These are phyloP conservation scores for Boletellus deceptivus DNA, from an alignment of 1,284 basidiomycete genomes.

Conservation along the genomic window DNA sequence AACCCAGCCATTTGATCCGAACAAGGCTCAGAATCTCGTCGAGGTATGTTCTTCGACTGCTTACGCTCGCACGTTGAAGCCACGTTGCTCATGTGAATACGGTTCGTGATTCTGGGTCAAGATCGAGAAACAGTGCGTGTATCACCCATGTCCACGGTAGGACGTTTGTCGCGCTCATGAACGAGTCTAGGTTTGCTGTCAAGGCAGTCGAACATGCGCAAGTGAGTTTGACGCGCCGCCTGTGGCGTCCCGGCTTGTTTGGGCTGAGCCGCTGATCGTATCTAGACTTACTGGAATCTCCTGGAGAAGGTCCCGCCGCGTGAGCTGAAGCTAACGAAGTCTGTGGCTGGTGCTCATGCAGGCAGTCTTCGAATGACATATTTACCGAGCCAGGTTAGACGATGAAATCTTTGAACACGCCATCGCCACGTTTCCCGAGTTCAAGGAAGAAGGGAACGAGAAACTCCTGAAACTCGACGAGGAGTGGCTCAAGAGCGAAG, in stretches of 20 bases:
- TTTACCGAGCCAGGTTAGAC: slow-evolving; percentile 61
- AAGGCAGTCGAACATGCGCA: slow-evolving; percentile 95
- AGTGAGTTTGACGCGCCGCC: slow-evolving; percentile 42
- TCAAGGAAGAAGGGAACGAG: slow-evolving; percentile 60
- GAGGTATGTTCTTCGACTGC: slow-evolving; percentile 54
- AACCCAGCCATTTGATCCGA: slow-evolving; percentile 66
- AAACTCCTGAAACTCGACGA: slow-evolving; percentile 81
- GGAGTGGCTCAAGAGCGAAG: slow-evolving; percentile 89
- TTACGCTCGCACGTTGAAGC: slow-evolving; percentile 10
- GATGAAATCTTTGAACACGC: slow-evolving; percentile 89
- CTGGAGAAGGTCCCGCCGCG: slow-evolving; percentile 80
- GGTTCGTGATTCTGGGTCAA: slow-evolving; percentile 31
- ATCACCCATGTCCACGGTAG: slow-evolving; percentile 2
- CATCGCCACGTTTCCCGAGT: slow-evolving; percentile 81
- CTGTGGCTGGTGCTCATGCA: slow-evolving; percentile 23
- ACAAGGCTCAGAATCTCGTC: slow-evolving; percentile 83
- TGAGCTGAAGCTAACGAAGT: slow-evolving; percentile 82
- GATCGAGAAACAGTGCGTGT: slow-evolving; percentile 93
- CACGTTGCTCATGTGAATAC: slow-evolving; percentile 24
- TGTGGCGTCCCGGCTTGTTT: slow-evolving; percentile 2
- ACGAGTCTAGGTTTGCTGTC: slow-evolving; percentile 76
- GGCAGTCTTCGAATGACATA: slow-evolving; percentile 12
- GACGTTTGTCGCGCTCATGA: slow-evolving; percentile 20
- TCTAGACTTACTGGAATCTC: slow-evolving; percentile 95
- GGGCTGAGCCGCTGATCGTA: slow-evolving; percentile 16